Evolutionary conservation across 345 rosid genomes (phyloP).

Genomic region (Turritis glabra): DNA sequence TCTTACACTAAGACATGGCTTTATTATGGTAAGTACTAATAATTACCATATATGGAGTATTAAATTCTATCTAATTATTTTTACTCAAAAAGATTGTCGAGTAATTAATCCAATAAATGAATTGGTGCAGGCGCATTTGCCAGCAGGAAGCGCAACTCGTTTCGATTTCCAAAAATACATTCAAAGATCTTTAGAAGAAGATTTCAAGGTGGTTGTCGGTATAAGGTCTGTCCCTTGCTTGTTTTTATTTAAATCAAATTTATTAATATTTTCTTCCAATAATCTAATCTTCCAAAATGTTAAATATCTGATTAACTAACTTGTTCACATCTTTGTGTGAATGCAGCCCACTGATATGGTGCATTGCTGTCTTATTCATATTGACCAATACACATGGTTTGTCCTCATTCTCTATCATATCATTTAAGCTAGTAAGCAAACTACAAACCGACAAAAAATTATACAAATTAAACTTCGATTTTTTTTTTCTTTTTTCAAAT

Average conservation of each 20-base stretch:
- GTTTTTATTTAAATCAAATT: too few relatives aligned
- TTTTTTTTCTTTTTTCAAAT: neutral
- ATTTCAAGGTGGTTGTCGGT: conserved; percentile 86
- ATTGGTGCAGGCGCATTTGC: conserved; percentile 78
- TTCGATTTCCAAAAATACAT: conserved; percentile 88
- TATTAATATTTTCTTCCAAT: neutral
- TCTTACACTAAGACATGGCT: conserved; percentile 86
- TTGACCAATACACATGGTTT: conserved; percentile 81
- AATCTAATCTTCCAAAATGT: neutral
- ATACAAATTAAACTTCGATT: neutral
- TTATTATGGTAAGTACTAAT: conserved; percentile 63
- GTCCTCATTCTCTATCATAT: conserved; percentile 10
- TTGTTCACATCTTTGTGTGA: conserved; percentile 16
- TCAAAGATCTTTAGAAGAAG: conserved; percentile 79
- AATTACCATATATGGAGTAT: neutral
- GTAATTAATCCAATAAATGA: neutral
- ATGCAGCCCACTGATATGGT: conserved; percentile 82
- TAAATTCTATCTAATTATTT: too few relatives aligned
- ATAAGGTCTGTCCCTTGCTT: conserved; percentile 55
- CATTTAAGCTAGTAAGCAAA: neutral
- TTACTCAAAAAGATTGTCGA: neutral
- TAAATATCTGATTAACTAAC: neutral
- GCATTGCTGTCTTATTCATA: conserved; percentile 64
- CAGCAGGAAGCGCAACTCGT: conserved; percentile 64
- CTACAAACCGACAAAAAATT: neutral